Base-by-base conservation (phyloP, 192 early-diverging fungal species). In the Podila epigama region DNA sequence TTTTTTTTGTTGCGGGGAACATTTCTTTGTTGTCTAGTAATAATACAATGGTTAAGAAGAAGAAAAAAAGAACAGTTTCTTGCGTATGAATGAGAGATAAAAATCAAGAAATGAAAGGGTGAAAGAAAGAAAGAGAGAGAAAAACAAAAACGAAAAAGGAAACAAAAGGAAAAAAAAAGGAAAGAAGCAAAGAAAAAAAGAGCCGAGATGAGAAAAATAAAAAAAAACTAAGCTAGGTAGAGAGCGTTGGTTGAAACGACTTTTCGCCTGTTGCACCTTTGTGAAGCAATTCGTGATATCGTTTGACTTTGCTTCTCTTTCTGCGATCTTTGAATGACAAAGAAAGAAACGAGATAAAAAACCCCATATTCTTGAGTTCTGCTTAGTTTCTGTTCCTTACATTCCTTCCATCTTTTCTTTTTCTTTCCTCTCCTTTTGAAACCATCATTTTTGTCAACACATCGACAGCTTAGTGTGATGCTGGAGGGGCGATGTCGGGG, bases 401-500 rank as follows among this genome's bases (percentile, higher is more conserved):
- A 27, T 22, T 29, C 32, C 20, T 41, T 37, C 29, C 29, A 22
- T 48, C 44, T 25, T 31, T 33, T 13, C 52, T 54, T 22, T 54
- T 54, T 33, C 29, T 29, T 20, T 54, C 12, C 27, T 53, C 2
- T 15, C n/a, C 15, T 44, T 15, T 6, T 44, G 41, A n/a, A 4
- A n/a, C 41, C 41, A n/a, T 44, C 27, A 12, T 53, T 53, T 25
- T 25, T 25, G 15, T 10, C 52, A 5, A 28, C 52, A 51, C 6
- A 13, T 31, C 25, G 16, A n/a, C 60, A 18, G 13, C 62, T 77
- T 77, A 77, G 53, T 77, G 73, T 36, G 73, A 77, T 68, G 73
- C 73, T 64, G 73, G 73, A 35, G 73, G 73, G 33, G 73, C 66
- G 44, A 77, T 77, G 34, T 77, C 73, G 33, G 73, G 73, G 36